Conservation (phyloP, 2,329 filamentous ascomycete genomes). For the Phialophora chinensis region DNA sequence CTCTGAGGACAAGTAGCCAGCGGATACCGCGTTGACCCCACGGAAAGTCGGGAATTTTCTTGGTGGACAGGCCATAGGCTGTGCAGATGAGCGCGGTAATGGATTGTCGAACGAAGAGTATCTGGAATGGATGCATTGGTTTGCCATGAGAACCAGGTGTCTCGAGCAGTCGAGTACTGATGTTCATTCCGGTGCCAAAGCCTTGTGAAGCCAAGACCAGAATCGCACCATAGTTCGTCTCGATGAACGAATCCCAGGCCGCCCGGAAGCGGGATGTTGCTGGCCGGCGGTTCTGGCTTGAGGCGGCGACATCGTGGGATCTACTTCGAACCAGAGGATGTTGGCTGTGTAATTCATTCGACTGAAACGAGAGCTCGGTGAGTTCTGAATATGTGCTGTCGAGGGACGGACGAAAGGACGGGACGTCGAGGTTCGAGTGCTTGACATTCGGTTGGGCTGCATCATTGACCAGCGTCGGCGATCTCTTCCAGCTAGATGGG, state of each 20-base stretch:
- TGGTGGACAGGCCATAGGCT: constrained; percentile 74
- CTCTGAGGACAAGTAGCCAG: constrained; percentile 70
- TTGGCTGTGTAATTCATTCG: constrained; percentile 31
- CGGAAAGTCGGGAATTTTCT: constrained; percentile 68
- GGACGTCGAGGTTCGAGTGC: constrained; percentile 30
- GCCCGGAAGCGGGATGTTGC: constrained; percentile 41
- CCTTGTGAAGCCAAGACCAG: constrained; percentile 77
- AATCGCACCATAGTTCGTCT: constrained; percentile 72
- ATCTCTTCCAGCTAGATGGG: constrained; percentile 21
- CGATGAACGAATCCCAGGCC: constrained; percentile 58
- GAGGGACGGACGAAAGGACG: constrained; percentile 30
- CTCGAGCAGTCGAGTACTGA: constrained; percentile 77
- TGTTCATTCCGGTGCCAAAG: constrained; percentile 85
- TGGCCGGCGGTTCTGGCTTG: constrained; percentile 15
- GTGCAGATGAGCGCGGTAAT: constrained; percentile 72
- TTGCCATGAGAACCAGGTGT: constrained; percentile 68
- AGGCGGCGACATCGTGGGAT: constrained; percentile 24
- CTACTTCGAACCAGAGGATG: constrained; percentile 31
- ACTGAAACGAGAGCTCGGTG: constrained; percentile 40
- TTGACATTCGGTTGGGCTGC: background rate
- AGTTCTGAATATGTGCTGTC: constrained; percentile 39
- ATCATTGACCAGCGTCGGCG: constrained; percentile 12
- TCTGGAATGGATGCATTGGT: constrained; percentile 80
- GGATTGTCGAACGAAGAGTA: constrained; percentile 79
- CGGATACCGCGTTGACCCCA: constrained; percentile 72